Base-by-base conservation (phyloP, 768 basidiomycete genomes). In the Lentinula aciculospora region DNA sequence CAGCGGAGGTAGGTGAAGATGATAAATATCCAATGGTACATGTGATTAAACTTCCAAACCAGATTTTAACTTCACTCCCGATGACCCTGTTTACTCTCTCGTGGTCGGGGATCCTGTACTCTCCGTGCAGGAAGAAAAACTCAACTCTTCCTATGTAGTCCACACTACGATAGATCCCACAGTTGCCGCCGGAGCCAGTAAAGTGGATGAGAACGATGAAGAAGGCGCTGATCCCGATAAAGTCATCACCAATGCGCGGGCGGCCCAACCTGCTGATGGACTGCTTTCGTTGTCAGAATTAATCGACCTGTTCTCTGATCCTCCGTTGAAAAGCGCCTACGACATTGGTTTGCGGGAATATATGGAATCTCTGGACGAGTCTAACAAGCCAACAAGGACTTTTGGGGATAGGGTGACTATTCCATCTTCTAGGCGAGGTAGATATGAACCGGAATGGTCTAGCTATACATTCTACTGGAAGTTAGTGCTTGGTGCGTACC, bases 401-500 rank as follows among this genome's bases (percentile, higher is more conserved):
- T 92, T 81, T 64, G 85, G 85, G 2, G 68, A 71, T 46, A 73
- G 88, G 62, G 68, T 75, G 1, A 62, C 65, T 3, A 58, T 82
- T 3, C 63, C 71, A n/a, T 31, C 66, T 13, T 71, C 66, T 9
- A 73, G 78, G 57, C 72, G 71, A 19, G 92, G 92, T 3, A 74
- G 70, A 10, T 70, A 80, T 66, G 92, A 95, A 66, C 93, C 94
- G 3, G 80, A 83, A 68, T 98, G 86, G 75, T 95, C 94, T 36
- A 91, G 88, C 66, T 96, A 88, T 65, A 93, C 95, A 0, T 83
- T 91, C 69, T 86, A 86, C 65, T 95, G 92, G 92, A 82, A 89
- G 65, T 72, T 87, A 8, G 87, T 88, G 3, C 67, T 95, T 66
- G 93, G 93, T 89, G 63, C 60, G 74, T 66, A 9, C 7, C 19